phyloP scores from a whole-genome alignment of 1,284 basidiomycete species.

The Ceratobasidium theobromae region DNA sequence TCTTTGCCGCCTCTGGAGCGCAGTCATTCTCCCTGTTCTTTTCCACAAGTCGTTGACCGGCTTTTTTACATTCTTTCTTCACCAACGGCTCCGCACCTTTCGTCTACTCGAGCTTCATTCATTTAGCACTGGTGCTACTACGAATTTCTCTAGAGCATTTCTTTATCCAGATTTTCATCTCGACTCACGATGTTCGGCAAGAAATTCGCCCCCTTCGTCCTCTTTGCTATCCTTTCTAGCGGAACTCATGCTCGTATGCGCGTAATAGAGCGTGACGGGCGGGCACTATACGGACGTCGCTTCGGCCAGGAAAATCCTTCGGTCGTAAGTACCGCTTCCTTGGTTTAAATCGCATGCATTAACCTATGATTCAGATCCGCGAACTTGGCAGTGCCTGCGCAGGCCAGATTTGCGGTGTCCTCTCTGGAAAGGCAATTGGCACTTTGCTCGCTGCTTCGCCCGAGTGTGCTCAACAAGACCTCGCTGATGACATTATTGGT shows the following conservation, averaged over 20 bases:
- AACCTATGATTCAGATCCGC: conserved; percentile 40
- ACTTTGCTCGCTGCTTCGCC: conserved; percentile 58
- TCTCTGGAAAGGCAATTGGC: conserved; percentile 54
- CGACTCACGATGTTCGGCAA: conserved; percentile 51
- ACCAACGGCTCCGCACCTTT: conserved; percentile 4
- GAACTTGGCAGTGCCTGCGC: conserved; percentile 53
- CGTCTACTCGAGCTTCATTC: conserved; percentile 26
- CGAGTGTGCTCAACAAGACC: conserved; percentile 62
- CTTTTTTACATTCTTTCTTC: conserved; percentile 40
- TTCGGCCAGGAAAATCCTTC: conserved; percentile 57
- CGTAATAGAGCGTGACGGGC: conserved; percentile 41
- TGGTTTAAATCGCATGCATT: neutral
- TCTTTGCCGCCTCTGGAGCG: conserved; percentile 25
- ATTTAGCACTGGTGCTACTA: conserved; percentile 29
- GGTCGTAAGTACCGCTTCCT: conserved; percentile 38
- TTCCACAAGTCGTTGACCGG: conserved; percentile 53
- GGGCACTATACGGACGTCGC: conserved; percentile 52
- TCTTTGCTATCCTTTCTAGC: conserved; percentile 36
- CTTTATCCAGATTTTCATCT: neutral
- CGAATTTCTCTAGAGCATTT: conserved; percentile 33
- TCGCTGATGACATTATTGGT: conserved; percentile 62
- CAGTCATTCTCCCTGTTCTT: conserved; percentile 38
- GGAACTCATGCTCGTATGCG: conserved; percentile 26
- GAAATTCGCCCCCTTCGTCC: conserved; percentile 39
- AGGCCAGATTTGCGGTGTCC: conserved; percentile 53